These are phyloP conservation scores for Colletotrichum plurivorum DNA, from an alignment of 2,329 filamentous ascomycete genomes.

Conservation along the genomic window DNA sequence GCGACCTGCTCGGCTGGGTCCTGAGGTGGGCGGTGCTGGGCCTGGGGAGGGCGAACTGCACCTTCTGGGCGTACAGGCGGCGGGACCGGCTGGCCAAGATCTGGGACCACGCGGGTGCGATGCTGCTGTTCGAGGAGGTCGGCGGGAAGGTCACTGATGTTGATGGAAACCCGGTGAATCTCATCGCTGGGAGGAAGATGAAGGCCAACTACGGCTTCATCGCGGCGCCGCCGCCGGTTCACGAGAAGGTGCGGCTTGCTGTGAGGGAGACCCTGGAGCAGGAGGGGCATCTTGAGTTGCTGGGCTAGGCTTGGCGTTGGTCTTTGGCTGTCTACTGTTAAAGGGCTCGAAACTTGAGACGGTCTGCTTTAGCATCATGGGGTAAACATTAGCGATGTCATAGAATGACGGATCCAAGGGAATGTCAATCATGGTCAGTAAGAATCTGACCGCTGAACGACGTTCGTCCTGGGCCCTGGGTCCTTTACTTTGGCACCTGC, in stretches of 20 bases:
- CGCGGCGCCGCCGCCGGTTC: slow-evolving; percentile 62
- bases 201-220: slow-evolving; percentile 69
- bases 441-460: too few relatives aligned
- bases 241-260: slow-evolving; percentile 58
- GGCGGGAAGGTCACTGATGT: slow-evolving; percentile 70
- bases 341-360: background rate
- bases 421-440: too few relatives aligned
- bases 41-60: slow-evolving; percentile 66
- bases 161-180: slow-evolving; percentile 64
- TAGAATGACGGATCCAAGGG: too few relatives aligned
- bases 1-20: slow-evolving; percentile 70
- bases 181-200: slow-evolving; percentile 64
- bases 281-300: slow-evolving; percentile 50
- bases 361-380: background rate
- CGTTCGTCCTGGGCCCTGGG: too few relatives aligned
- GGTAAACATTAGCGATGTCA: background rate
- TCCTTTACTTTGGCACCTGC: too few relatives aligned
- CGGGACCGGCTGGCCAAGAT: slow-evolving; percentile 65
- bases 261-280: slow-evolving; percentile 52
- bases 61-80: slow-evolving; percentile 69
- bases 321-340: too few relatives aligned
- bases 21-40: slow-evolving; percentile 68
- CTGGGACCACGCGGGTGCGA: slow-evolving; percentile 73
- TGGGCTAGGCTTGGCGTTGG: slow-evolving; percentile 33
- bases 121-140: slow-evolving; percentile 70